Evolutionary conservation across 345 rosid genomes (phyloP).

Genomic region (Nasturtium officinale): DNA sequence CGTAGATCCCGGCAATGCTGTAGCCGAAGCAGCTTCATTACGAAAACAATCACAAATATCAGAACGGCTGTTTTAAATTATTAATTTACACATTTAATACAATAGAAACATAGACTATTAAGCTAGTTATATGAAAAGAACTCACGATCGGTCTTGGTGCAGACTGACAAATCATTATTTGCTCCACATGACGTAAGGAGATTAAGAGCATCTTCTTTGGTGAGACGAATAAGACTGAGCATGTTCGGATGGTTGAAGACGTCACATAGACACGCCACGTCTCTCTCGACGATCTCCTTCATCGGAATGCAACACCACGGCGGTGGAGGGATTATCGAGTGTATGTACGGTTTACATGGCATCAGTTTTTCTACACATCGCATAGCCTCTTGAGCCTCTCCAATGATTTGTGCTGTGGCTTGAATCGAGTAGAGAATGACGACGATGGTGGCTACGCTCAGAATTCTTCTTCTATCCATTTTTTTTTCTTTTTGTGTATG

Average conservation of each 20-base stretch:
- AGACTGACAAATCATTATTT: constrained; percentile 37
- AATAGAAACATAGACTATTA: background rate
- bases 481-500: background rate
- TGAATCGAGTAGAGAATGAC: constrained; percentile 16
- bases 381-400: constrained; percentile 12
- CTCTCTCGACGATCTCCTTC: constrained; percentile 37
- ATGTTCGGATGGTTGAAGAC: constrained; percentile 39
- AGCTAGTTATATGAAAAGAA: background rate
- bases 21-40: constrained; percentile 19
- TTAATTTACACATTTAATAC: background rate
- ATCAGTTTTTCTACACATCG: constrained; percentile 50
- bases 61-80: background rate
- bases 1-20: constrained; percentile 12
- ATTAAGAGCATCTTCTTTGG: constrained; percentile 47
- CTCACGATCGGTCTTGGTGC: constrained; percentile 38
- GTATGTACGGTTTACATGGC: constrained; percentile 53
- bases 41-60: constrained; percentile 16
- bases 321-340: constrained; percentile 36
- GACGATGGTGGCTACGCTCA: constrained; percentile 2
- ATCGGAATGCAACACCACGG: constrained; percentile 56
- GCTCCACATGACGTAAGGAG: constrained; percentile 57
- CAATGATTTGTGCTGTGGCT: background rate
- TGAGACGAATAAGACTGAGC: constrained; percentile 41
- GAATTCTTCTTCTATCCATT: constrained; percentile 5
- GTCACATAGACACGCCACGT: constrained; percentile 51